Base-by-base conservation (phyloP, 2,329 filamentous ascomycete genomes). In the Colletotrichum horii region DNA sequence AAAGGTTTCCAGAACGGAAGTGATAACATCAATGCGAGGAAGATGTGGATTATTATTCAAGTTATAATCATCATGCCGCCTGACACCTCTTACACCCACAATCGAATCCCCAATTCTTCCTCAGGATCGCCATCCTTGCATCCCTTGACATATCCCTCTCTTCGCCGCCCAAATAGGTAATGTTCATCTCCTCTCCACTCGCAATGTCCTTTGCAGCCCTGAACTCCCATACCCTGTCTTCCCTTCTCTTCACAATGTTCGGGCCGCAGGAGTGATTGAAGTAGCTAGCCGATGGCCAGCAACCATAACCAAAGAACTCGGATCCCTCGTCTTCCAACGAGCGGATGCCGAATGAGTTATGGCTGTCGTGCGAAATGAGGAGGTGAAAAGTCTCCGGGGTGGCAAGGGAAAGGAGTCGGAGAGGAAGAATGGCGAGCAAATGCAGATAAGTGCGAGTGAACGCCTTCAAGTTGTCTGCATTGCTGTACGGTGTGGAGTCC, bases 251-350 rank as follows among this genome's bases (percentile, higher is more conserved):
- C 30, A 26, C 22, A 16, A 74, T 30, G 24, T 76, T 75, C 14
- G 74, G 74, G 4, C 19, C 48, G n/a, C 74, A 76, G 4, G 74
- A 76, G 11, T 76, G 74, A 38, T 76, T 76, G 64, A 74, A 76
- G 58, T 73, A 75, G 28, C 73, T 75, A 19, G 73, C 73, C 4
- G 61, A 56, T 38, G 73, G 73, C 73, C 73, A 75, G 19, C 73
- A 75, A 8, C 73, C 73, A 56, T 68, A 72, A 8, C 73, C 73
- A 48, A 75, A 75, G n/a, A 75, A 61, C 70, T 75, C 73, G 32
- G 73, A 75, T 16, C 73, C 73, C 7, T 75, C 73, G n/a, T 75
- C 73, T 43, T 75, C 73, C 30, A 75, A 48, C 8, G 73, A 75
- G 12, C 73, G 73, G 38, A 75, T 73, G 16, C 73, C 73, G 26